Evolutionary conservation across 2,329 filamentous ascomycete species (phyloP).

Genomic region (Hypocreales sp.): DNA sequence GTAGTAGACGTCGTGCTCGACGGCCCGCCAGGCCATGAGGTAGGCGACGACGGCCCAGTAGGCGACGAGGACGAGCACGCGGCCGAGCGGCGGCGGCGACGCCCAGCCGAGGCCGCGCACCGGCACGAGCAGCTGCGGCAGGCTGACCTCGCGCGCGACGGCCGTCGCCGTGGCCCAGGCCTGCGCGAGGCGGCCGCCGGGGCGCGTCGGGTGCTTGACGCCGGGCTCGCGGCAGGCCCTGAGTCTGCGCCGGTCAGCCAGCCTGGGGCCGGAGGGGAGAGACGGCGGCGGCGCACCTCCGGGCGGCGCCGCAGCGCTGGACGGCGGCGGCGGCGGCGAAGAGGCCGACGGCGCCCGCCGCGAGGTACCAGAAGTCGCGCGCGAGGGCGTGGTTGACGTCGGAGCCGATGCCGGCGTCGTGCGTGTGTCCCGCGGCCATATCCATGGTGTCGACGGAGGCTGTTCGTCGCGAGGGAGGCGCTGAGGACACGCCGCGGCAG

Average conservation of each 20-base stretch:
- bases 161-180: slow-evolving; percentile 44
- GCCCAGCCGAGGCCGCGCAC: slow-evolving; percentile 34
- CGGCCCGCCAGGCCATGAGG: slow-evolving; percentile 35
- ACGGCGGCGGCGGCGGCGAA: slow-evolving; percentile 24
- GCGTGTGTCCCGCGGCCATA: slow-evolving; percentile 17
- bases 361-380: slow-evolving; percentile 42
- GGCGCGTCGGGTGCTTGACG: slow-evolving; percentile 34
- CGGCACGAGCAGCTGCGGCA: slow-evolving; percentile 37
- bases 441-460: slow-evolving; percentile 8
- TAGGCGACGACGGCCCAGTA: slow-evolving; percentile 46
- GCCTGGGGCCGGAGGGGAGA: neutral
- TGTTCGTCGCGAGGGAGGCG: neutral
- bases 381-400: slow-evolving; percentile 34
- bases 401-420: slow-evolving; percentile 22
- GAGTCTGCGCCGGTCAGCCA: slow-evolving; percentile 23
- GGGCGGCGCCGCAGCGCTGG: slow-evolving; percentile 24
- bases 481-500: no score
- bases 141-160: slow-evolving; percentile 36
- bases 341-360: slow-evolving; percentile 30
- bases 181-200: slow-evolving; percentile 28
- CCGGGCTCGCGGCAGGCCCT: slow-evolving; percentile 26
- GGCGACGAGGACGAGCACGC: slow-evolving; percentile 31
- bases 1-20: slow-evolving; percentile 36
- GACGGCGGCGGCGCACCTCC: slow-evolving; percentile 18
- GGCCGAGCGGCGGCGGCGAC: slow-evolving; percentile 43